Evolutionary conservation across 257 asterid species (phyloP).

Genomic region (Lantana camara): DNA sequence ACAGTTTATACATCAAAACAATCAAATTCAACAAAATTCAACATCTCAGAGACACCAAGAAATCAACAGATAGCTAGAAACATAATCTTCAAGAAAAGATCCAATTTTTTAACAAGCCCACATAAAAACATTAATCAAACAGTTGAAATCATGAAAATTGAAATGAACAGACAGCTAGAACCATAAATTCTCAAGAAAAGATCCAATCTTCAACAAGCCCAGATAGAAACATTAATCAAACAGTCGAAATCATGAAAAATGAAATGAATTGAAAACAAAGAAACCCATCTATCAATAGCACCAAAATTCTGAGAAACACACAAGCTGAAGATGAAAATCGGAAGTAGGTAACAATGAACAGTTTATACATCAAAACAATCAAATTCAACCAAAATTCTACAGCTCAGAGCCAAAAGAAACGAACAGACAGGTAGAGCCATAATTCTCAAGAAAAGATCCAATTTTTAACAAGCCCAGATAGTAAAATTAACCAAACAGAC

Average conservation of each 20-base stretch:
- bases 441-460: background rate
- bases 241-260: background rate
- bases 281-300: background rate
- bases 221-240: background rate
- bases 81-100: background rate
- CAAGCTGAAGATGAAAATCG: no score
- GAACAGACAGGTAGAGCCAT: no score
- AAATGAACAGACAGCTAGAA: no score
- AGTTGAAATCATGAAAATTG: background rate
- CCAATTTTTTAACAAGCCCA: background rate
- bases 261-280: background rate
- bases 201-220: background rate
- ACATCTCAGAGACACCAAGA: background rate
- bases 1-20: background rate
- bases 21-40: background rate
- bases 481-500: background rate
- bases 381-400: background rate
- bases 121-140: background rate
- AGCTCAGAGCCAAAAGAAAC: background rate
- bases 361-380: background rate
- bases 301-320: slow-evolving; percentile 63
- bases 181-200: background rate
- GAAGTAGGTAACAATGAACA: background rate
- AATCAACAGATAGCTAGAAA: no score
- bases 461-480: background rate